Evolutionary conservation across 306 rosid genomes (phyloP).

Genomic region (Vachellia pachyceras): DNA sequence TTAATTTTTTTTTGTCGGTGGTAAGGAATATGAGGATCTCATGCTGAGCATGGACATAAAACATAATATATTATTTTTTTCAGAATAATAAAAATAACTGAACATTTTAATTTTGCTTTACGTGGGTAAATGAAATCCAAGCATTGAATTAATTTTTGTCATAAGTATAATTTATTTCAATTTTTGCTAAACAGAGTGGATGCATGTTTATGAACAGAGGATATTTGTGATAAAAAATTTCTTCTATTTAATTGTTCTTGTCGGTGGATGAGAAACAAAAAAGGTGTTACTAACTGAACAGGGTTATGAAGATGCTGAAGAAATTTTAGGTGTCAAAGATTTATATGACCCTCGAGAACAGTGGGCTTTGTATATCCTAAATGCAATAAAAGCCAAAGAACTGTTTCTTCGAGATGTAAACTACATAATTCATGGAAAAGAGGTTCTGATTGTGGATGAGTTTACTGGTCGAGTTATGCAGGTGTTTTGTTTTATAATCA

Average conservation of each 20-base stretch:
- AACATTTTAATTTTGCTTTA: constrained; percentile 6
- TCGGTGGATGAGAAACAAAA: constrained; percentile 97
- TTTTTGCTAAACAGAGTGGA: constrained; percentile 12
- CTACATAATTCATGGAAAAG: constrained; percentile 90
- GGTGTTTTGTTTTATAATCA: constrained; percentile 45
- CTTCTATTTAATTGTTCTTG: constrained; percentile 38
- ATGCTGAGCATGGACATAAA: constrained; percentile 8
- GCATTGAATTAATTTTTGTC: background rate
- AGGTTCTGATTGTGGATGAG: constrained; percentile 94
- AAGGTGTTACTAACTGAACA: constrained; percentile 84
- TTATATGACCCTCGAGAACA: constrained; percentile 95
- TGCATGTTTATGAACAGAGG: constrained; percentile 23
- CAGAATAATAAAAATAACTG: background rate
- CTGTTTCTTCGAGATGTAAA: constrained; percentile 93
- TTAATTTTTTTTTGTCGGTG: too few species aligned
- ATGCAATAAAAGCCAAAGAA: constrained; percentile 96
- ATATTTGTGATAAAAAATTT: constrained; percentile 16
- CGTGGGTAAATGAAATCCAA: constrained; percentile 5
- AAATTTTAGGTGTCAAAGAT: constrained; percentile 87
- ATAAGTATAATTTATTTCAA: constrained; percentile 22
- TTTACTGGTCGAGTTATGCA: constrained; percentile 99
- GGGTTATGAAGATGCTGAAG: constrained; percentile 98
- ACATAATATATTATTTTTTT: background rate
- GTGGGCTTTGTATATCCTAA: constrained; percentile 94
- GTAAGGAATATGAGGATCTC: background rate